A percentile compares a stretch with the other conserved stretches of the same genome.
Conservation (phyloP, 768 basidiomycete species). For the Mycena vulgaris region DNA sequence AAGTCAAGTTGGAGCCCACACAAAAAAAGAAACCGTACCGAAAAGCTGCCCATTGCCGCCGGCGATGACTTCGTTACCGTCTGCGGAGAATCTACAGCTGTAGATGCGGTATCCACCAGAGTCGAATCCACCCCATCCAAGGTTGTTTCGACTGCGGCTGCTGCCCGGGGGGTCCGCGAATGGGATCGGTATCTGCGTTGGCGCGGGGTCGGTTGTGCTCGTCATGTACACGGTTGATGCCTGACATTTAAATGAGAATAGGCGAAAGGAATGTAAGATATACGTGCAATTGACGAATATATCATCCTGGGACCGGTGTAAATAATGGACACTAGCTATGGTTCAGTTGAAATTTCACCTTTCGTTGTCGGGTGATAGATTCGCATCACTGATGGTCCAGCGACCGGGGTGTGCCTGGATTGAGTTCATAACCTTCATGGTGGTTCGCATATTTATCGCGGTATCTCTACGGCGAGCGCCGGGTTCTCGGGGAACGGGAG, state of each 20-base stretch:
- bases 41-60: conserved; percentile 90
- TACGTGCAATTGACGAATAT: conserved; percentile 88
- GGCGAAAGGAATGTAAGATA: not conserved
- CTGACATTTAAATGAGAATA: conserved; percentile 54
- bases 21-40: conserved; percentile 57
- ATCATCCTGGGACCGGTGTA: conserved; percentile 74
- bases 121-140: conserved; percentile 51
- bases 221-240: conserved; percentile 83
- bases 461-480: conserved; percentile 20
- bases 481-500: conserved; percentile 48
- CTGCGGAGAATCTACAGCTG: conserved; percentile 96
- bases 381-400: conserved; percentile 97
- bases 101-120: conserved; percentile 82
- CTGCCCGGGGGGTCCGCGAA: conserved; percentile 62
- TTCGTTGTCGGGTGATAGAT: conserved; percentile 91
- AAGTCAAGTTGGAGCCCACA: conserved; percentile 10
- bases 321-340: not conserved
- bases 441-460: conserved; percentile 54
- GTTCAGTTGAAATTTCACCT: conserved; percentile 58
- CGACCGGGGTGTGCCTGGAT: conserved; percentile 83
- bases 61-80: conserved; percentile 95
- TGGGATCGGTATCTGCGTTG: conserved; percentile 73
- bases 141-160: conserved; percentile 41
- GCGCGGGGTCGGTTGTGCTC: conserved; percentile 74
- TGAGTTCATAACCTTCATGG: conserved; percentile 67